Evolutionary conservation across 305 asterid species (phyloP).

Genomic region (Rubia occidens): DNA sequence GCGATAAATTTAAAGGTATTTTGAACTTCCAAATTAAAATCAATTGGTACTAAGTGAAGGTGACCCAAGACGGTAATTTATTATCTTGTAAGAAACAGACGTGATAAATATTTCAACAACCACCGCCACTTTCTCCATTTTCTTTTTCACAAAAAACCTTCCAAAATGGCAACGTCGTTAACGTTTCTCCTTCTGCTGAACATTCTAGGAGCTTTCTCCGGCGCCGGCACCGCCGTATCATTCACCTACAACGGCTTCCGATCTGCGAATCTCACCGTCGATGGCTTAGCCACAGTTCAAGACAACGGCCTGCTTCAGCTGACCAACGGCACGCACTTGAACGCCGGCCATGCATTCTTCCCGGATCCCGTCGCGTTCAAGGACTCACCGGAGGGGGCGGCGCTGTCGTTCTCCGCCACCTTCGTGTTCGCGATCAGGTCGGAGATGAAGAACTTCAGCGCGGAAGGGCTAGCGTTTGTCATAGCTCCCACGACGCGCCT

Average conservation of each 20-base stretch:
- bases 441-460: background rate
- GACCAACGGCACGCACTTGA: background rate
- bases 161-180: background rate
- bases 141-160: background rate
- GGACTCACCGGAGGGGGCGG: background rate
- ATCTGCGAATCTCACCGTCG: background rate
- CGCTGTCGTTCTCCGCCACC: background rate
- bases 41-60: too few relatives aligned
- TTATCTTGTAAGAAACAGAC: too few relatives aligned
- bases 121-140: background rate
- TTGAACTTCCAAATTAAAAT: too few relatives aligned
- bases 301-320: background rate
- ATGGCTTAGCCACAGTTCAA: background rate
- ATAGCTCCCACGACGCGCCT: slow-evolving; percentile 1
- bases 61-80: too few relatives aligned
- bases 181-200: background rate
- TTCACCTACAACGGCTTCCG: slow-evolving; percentile 11
- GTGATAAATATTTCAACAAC: too few relatives aligned
- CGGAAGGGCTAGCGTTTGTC: slow-evolving; percentile 3
- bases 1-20: too few relatives aligned
- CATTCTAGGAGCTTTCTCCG: background rate
- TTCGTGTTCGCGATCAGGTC: slow-evolving; percentile 8
- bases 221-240: background rate
- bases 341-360: slow-evolving; percentile 7
- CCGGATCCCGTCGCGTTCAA: slow-evolving; percentile 3